Evolutionary conservation across 257 asterid genomes (phyloP).

Genomic region (Phtheirospermum japonicum): DNA sequence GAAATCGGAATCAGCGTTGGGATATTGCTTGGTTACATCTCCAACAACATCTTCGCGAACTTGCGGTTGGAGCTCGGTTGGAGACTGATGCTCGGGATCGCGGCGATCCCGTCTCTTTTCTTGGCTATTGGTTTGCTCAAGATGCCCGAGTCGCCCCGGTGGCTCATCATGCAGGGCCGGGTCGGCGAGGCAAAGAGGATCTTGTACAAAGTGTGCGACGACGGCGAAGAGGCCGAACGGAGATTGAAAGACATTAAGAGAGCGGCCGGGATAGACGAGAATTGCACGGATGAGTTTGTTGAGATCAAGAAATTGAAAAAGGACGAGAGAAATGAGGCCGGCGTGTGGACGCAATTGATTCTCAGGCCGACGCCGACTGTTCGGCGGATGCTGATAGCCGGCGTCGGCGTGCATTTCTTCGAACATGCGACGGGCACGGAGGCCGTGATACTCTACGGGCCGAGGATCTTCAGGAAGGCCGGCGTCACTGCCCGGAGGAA

Average conservation of each 20-base stretch:
- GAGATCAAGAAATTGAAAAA: slow-evolving; percentile 18
- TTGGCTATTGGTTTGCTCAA: slow-evolving; percentile 48
- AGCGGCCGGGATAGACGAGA: slow-evolving; percentile 50
- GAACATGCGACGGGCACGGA: slow-evolving; percentile 70
- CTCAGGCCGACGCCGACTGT: slow-evolving; percentile 47
- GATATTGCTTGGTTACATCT: slow-evolving; percentile 56
- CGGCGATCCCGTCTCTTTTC: slow-evolving; percentile 56
- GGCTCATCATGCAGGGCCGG: slow-evolving; percentile 61
- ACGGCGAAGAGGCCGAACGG: slow-evolving; percentile 46
- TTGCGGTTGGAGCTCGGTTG: slow-evolving; percentile 46
- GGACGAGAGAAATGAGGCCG: slow-evolving; percentile 15
- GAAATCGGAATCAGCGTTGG: slow-evolving; percentile 71
- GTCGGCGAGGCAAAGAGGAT: slow-evolving; percentile 53
- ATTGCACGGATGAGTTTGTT: slow-evolving; percentile 40
- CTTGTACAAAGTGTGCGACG: slow-evolving; percentile 43
- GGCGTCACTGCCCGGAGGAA: slow-evolving; percentile 43
- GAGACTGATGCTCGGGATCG: slow-evolving; percentile 78
- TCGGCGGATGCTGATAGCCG: slow-evolving; percentile 59
- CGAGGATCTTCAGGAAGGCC: slow-evolving; percentile 53
- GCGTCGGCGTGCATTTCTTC: slow-evolving; percentile 62
- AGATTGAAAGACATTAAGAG: slow-evolving; percentile 46
- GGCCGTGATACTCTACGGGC: slow-evolving; percentile 66
- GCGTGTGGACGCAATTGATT: slow-evolving; percentile 46
- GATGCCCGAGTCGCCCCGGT: slow-evolving; percentile 87
- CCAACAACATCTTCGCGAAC: slow-evolving; percentile 45